Base-by-base conservation (phyloP, 352 stramenopile genomes). In the Phytophthora chlamydospora region DNA sequence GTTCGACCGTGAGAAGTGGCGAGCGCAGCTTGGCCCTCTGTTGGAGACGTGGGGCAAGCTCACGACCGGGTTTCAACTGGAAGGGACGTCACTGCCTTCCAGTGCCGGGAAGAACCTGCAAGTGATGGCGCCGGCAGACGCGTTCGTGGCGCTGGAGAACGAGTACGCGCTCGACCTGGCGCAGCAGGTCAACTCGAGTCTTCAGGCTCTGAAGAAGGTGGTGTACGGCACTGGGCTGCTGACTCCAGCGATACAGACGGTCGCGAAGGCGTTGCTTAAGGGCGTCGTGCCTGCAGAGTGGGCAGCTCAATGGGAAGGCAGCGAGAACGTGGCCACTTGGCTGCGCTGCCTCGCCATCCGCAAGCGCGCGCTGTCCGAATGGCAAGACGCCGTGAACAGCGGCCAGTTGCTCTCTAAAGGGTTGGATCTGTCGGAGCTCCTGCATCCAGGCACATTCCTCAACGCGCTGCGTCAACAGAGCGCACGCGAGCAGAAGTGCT, bases 371-470 rank as follows among this genome's bases (percentile, higher is more conserved):
- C 67, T 98, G 14, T 61, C 68, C 13, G 78, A 93, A 33, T 98
- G 93, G 93, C 80, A 90, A 33, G 83, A 91, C 8, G 76, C 86
- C 1, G 76, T 79, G 6, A 50, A 47, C 0, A 75, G 36, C 10
- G 85, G 85, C 7, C 83, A 81, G 39, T 69, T 98, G 21, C 76
- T 98, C 5, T 57, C 80, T 2, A 76, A 74, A n/a, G 74, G 78
- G 0, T 45, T 98, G 11, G 82, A 98, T 32, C 71, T 98, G 29
- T 95, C 85, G 8, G 91, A 98, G 36, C 45, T 98, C 33, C 88
- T 98, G 57, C 86, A 98, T 41, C 94, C 95, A 2, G 91, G 83
- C 14, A 98, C 95, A 14, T 98, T 98, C 77, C 72, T 98, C 38
- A 98, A 98, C 62, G 93, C 95, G 4, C 52, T 98, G 21, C 73